These are phyloP conservation scores for Alternaria hordeiaustralica DNA, from an alignment of 2,329 filamentous ascomycete species.

Conservation along the genomic window DNA sequence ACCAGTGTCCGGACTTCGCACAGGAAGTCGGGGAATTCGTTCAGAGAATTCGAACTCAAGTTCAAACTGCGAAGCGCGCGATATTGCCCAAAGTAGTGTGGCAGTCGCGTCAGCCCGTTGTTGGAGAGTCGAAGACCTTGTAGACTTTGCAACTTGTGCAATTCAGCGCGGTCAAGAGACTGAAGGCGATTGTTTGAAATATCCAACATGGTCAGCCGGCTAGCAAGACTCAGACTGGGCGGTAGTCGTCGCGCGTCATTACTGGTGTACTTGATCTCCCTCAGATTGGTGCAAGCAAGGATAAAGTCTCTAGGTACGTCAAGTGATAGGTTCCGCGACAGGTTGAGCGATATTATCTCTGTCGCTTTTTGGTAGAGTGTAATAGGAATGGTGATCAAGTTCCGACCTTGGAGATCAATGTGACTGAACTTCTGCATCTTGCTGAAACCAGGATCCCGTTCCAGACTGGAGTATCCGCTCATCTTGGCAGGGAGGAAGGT, in stretches of 20 bases:
- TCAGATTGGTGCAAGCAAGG: conserved; percentile 85
- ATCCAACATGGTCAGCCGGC: conserved; percentile 84
- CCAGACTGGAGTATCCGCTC: conserved; percentile 74
- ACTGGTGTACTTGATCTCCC: conserved; percentile 94
- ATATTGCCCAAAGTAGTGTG: conserved; percentile 82
- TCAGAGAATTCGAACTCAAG: conserved; percentile 90
- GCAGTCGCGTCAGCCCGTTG: conserved; percentile 82
- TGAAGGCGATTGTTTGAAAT: conserved; percentile 94
- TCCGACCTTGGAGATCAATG: conserved; percentile 87
- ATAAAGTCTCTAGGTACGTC: conserved; percentile 97
- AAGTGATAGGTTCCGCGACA: conserved; percentile 89
- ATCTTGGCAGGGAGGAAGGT: conserved; percentile 91
- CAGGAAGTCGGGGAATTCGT: conserved; percentile 82
- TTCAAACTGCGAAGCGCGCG: conserved; percentile 81
- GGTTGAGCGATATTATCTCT: conserved; percentile 93
- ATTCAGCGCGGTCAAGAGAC: conserved; percentile 81
- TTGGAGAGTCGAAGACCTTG: conserved; percentile 93
- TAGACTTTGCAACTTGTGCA: conserved; percentile 76
- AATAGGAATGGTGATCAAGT: conserved; percentile 93
- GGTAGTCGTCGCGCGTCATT: conserved; percentile 91
- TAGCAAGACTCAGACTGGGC: conserved; percentile 80
- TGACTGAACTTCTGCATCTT: conserved; percentile 92
- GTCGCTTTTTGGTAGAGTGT: conserved; percentile 87
- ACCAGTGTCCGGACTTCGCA: conserved; percentile 83
- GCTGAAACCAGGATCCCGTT: conserved; percentile 78